phyloP scores from a whole-genome alignment of 306 rosid species.

The Ceratonia siliqua region DNA sequence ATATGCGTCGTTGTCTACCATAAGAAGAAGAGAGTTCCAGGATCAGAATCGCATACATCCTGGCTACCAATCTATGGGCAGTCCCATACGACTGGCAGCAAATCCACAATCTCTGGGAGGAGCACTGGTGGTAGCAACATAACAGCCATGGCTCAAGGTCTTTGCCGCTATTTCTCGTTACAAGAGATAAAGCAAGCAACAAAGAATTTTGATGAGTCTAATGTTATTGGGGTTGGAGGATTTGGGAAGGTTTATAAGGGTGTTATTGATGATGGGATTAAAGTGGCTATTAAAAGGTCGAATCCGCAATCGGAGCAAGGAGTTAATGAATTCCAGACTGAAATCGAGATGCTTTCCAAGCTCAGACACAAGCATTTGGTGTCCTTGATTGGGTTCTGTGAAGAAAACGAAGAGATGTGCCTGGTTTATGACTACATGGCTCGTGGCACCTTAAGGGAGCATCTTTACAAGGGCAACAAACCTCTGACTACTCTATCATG shows the following conservation, averaged over 20 bases:
- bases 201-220: slow-evolving; percentile 51
- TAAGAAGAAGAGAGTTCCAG: slow-evolving; percentile 29
- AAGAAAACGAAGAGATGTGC: slow-evolving; percentile 54
- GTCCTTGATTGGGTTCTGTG: slow-evolving; percentile 59
- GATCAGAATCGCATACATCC: slow-evolving; percentile 38
- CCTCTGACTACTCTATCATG: slow-evolving; percentile 40
- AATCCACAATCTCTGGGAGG: slow-evolving; percentile 43
- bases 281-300: slow-evolving; percentile 54
- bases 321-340: slow-evolving; percentile 54
- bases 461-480: slow-evolving; percentile 50
- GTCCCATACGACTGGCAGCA: slow-evolving; percentile 26
- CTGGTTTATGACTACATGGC: slow-evolving; percentile 62
- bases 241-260: slow-evolving; percentile 62
- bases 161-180: slow-evolving; percentile 51
- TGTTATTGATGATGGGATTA: slow-evolving; percentile 45
- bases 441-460: slow-evolving; percentile 57
- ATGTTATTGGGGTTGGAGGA: slow-evolving; percentile 65
- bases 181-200: slow-evolving; percentile 51
- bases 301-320: slow-evolving; percentile 62
- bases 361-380: slow-evolving; percentile 59
- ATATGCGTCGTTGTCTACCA: slow-evolving; percentile 22
- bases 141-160: slow-evolving; percentile 51
- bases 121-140: slow-evolving; percentile 36
- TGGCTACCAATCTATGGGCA: slow-evolving; percentile 52
- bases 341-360: slow-evolving; percentile 60